These are phyloP conservation scores for Ophiorrhiza pumila DNA, from an alignment of 257 asterid genomes.

Conservation along the genomic window DNA sequence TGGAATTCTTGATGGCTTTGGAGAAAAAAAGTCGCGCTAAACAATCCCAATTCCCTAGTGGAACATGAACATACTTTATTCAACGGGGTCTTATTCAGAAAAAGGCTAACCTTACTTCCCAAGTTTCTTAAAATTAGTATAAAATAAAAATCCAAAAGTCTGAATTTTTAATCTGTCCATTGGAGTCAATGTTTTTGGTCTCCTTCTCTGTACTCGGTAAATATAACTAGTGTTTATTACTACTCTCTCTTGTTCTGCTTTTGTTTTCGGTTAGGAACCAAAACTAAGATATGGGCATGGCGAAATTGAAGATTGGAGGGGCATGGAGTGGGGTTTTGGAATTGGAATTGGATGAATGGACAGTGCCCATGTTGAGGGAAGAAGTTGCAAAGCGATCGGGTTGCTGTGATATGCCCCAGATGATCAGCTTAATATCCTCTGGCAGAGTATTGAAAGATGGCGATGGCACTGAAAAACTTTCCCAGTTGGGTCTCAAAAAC, in stretches of 20 bases:
- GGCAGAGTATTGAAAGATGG: constrained; percentile 73
- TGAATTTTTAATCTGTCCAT: too few relatives aligned
- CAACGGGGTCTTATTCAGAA: too few relatives aligned
- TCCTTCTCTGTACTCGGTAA: background rate
- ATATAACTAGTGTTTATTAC: too few relatives aligned
- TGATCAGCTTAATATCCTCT: constrained; percentile 62
- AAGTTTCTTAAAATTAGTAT: too few relatives aligned
- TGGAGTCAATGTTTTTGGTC: background rate
- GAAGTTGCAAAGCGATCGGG: constrained; percentile 72
- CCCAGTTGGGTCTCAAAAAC: constrained; percentile 70
- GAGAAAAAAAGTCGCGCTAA: too few relatives aligned
- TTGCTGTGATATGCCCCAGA: constrained; percentile 40
- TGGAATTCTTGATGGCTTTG: too few relatives aligned
- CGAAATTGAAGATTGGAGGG: constrained; percentile 79
- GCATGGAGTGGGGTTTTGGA: constrained; percentile 89
- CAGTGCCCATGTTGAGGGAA: constrained; percentile 61
- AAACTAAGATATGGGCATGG: constrained; percentile 34
- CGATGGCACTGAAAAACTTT: constrained; percentile 53
- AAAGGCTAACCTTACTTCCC: too few relatives aligned
- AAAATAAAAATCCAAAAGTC: too few relatives aligned
- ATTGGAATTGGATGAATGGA: constrained; percentile 74
- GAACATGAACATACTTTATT: too few relatives aligned
- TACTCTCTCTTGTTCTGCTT: background rate
- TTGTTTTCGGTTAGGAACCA: background rate
- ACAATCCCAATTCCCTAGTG: too few relatives aligned